phyloP scores from a whole-genome alignment of 2,329 filamentous ascomycete genomes.

The Tricladium varicosporioides region DNA sequence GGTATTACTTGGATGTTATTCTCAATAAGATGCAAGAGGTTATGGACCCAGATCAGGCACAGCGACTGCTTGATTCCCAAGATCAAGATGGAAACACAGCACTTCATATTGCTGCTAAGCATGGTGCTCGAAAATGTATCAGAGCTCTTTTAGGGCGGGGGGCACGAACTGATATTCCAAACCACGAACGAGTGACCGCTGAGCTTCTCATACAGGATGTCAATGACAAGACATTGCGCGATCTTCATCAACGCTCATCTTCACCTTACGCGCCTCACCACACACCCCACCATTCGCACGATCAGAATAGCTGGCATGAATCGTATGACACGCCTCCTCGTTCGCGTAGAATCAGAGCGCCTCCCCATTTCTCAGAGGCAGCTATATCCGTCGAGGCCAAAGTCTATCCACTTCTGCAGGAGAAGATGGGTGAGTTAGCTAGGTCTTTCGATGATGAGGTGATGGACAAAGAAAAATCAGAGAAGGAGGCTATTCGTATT shows the following conservation, averaged over 20 bases:
- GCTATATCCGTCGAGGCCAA: conserved; percentile 68
- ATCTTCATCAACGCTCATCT: conserved; percentile 64
- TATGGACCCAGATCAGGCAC: conserved; percentile 72
- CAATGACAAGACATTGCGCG: conserved; percentile 52
- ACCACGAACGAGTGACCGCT: conserved; percentile 77
- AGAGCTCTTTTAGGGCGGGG: conserved; percentile 76
- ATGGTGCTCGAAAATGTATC: conserved; percentile 86
- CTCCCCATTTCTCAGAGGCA: conserved; percentile 55
- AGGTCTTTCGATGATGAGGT: conserved; percentile 73
- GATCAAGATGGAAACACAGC: conserved; percentile 90
- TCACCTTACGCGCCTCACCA: conserved; percentile 62
- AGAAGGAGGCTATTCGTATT: conserved; percentile 64
- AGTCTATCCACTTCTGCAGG: conserved; percentile 66
- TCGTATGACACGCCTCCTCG: conserved; percentile 10
- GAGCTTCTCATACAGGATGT: conserved; percentile 78
- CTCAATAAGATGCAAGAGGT: conserved; percentile 82
- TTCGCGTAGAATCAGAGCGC: conserved; percentile 2
- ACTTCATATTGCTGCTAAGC: conserved; percentile 69
- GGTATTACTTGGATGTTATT: conserved; percentile 91
- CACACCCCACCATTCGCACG: conserved; percentile 30
- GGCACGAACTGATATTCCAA: conserved; percentile 78
- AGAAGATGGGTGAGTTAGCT: conserved; percentile 70
- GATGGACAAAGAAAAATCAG: conserved; percentile 68
- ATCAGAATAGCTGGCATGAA: conserved; percentile 2
- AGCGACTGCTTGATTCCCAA: conserved; percentile 74